These are phyloP conservation scores for Gossypium turneri DNA, from an alignment of 345 rosid genomes.

Conservation along the genomic window DNA sequence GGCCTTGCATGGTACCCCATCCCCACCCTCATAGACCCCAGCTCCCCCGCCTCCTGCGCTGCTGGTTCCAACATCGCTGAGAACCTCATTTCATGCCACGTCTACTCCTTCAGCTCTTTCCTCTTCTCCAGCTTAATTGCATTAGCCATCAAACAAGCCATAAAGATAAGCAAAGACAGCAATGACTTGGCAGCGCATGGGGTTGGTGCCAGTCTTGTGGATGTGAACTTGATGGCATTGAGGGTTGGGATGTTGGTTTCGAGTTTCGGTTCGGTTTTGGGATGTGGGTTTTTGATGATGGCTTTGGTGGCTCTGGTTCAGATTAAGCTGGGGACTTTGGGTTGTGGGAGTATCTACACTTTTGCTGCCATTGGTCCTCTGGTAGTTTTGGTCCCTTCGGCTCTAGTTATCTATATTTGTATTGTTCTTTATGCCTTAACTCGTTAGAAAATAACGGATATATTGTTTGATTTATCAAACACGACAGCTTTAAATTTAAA, in stretches of 20 bases:
- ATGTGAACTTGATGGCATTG: conserved; percentile 34
- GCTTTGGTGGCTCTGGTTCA: conserved; percentile 71
- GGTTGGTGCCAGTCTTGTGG: not conserved
- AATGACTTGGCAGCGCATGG: conserved; percentile 14
- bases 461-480: not conserved
- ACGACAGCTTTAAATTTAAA: not conserved
- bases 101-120: conserved; percentile 74
- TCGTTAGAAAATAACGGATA: not conserved
- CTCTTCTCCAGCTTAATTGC: conserved; percentile 84
- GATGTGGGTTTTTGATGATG: conserved; percentile 64
- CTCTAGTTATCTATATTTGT: not conserved
- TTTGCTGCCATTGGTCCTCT: not conserved
- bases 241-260: conserved; percentile 63
- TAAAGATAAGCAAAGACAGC: conserved; percentile 14
- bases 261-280: conserved; percentile 61
- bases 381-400: not conserved
- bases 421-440: not conserved
- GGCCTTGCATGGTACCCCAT: not conserved
- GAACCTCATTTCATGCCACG: conserved; percentile 33
- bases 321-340: conserved; percentile 66
- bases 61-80: not conserved
- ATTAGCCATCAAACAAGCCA: conserved; percentile 75
- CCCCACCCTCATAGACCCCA: not conserved
- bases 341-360: conserved; percentile 45
- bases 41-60: not conserved